Conservation (phyloP, 148 eudicot genomes). For the Persicaria maculosa region DNA sequence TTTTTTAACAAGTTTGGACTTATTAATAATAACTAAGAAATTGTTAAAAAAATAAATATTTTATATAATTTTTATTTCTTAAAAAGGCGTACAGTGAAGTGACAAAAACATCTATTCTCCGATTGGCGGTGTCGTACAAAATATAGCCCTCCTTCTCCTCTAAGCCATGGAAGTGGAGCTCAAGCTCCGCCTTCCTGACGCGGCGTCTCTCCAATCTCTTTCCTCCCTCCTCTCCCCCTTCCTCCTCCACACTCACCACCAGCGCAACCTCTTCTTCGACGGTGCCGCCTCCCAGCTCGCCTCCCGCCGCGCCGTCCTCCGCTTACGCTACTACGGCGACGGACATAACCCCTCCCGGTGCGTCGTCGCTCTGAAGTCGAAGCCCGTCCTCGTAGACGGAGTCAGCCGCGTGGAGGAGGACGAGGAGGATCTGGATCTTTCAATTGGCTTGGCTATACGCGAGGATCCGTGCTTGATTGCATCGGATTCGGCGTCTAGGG, state of each 20-base stretch:
- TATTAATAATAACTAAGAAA: too few species aligned
- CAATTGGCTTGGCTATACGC: slow-evolving; percentile 40
- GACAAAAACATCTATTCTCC: too few species aligned
- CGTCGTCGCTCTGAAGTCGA: slow-evolving; percentile 60
- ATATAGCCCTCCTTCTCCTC: slow-evolving; percentile 20
- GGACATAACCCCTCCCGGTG: slow-evolving; percentile 37
- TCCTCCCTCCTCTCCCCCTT: slow-evolving; percentile 48
- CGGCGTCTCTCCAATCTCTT: slow-evolving; percentile 36
- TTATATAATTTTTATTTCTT: too few species aligned
- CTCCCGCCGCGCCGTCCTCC: slow-evolving; percentile 61
- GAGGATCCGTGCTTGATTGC: slow-evolving; percentile 38
- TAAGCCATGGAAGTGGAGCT: slow-evolving; percentile 73
- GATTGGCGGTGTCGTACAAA: too few species aligned
- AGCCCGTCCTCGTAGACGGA: slow-evolving; percentile 49
- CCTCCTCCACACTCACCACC: slow-evolving; percentile 46
- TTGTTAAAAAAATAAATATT: too few species aligned
- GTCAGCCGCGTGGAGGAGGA: slow-evolving; percentile 83
- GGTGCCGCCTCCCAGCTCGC: slow-evolving; percentile 52
- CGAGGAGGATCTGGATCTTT: slow-evolving; percentile 64
- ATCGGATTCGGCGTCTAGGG: slow-evolving; percentile 34
- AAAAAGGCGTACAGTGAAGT: too few species aligned
- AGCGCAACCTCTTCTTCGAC: slow-evolving; percentile 74
- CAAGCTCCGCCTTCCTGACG: slow-evolving; percentile 53
- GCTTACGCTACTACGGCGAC: slow-evolving; percentile 68
- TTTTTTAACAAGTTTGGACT: too few species aligned